Percentiles rank a stretch among this genome's conserved stretches.
Conservation (phyloP, 2,329 filamentous ascomycete genomes). For the Sporothrix protearum region DNA sequence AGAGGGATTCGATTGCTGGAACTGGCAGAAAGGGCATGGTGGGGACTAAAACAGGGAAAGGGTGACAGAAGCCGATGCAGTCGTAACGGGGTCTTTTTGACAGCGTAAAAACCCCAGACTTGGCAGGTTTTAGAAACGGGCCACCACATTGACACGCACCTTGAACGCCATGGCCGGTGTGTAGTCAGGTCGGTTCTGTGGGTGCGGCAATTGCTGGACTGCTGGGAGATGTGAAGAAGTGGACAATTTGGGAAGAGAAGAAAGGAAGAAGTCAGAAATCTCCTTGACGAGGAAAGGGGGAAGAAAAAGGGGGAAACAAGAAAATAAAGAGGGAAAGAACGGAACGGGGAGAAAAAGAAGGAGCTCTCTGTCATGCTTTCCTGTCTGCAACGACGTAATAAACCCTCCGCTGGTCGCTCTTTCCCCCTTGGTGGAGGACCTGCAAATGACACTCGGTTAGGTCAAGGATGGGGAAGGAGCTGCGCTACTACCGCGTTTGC, state of each 20-base stretch:
- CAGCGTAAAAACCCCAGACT: neutral
- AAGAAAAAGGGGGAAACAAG: neutral
- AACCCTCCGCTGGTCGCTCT: neutral
- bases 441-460: neutral
- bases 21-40: neutral
- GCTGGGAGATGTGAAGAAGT: neutral
- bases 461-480: neutral
- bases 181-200: neutral
- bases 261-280: neutral
- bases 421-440: neutral
- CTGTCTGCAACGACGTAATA: conserved; percentile 12
- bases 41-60: neutral
- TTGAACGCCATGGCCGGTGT: neutral
- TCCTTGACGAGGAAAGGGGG: neutral
- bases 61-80: neutral
- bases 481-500: neutral
- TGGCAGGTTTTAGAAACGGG: neutral
- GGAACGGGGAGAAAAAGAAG: neutral
- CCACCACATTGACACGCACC: neutral
- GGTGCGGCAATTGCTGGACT: neutral
- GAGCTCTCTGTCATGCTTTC: neutral
- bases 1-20: neutral
- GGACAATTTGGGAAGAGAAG: neutral
- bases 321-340: neutral
- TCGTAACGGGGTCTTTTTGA: neutral